phyloP scores from a whole-genome alignment of 495 filamentous ascomycete species.

The Talaromyces ruber region DNA sequence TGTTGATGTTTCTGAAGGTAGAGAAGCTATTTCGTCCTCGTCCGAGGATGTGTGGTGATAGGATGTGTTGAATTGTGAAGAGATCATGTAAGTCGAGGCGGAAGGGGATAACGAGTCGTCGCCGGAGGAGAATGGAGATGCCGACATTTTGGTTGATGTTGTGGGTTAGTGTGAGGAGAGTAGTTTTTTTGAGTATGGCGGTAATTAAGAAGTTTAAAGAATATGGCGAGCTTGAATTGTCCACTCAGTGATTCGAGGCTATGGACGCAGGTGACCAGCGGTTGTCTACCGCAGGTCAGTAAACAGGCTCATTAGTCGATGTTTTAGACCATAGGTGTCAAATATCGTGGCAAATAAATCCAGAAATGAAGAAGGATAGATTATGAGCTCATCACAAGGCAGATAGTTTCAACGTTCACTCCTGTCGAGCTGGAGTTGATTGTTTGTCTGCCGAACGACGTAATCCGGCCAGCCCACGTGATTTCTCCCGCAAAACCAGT shows the following conservation, averaged over 20 bases:
- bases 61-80: slow-evolving; percentile 28
- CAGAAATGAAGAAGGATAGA: neutral
- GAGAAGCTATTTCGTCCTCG: slow-evolving; percentile 67
- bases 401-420: neutral
- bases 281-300: slow-evolving; percentile 21
- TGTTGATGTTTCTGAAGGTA: slow-evolving; percentile 63
- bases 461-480: neutral
- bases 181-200: slow-evolving; percentile 11
- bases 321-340: neutral
- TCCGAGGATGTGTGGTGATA: slow-evolving; percentile 23
- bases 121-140: neutral
- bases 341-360: neutral
- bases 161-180: slow-evolving; percentile 15
- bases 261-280: slow-evolving; percentile 6
- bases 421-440: neutral
- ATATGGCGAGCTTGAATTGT: neutral
- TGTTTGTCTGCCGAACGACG: slow-evolving; percentile 1
- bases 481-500: neutral
- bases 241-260: neutral
- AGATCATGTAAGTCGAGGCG: slow-evolving; percentile 33
- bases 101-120: slow-evolving; percentile 25
- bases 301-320: slow-evolving; percentile 16
- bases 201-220: neutral
- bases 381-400: neutral
- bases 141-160: slow-evolving; percentile 14